A percentile compares a stretch with the other conserved stretches of the same genome.
Evolutionary conservation across 2,329 filamentous ascomycete genomes (phyloP).

Genomic region (Leptographium flavum): DNA sequence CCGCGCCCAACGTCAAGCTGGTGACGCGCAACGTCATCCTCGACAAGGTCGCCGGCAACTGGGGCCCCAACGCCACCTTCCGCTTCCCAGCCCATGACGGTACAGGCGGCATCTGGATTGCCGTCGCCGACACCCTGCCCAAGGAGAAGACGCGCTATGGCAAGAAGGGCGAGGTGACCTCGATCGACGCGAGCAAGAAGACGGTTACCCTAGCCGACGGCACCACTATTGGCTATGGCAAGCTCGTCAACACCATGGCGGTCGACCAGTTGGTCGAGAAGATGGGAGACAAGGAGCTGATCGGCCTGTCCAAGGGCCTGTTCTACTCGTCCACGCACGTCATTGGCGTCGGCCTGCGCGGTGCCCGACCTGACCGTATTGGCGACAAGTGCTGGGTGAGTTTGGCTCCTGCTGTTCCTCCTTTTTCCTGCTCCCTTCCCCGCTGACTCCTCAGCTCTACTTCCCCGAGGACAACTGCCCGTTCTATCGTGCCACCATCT

Average conservation of each 20-base stretch:
- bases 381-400: conserved; percentile 96
- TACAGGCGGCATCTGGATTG: conserved; percentile 98
- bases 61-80: conserved; percentile 98
- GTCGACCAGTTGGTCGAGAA: conserved; percentile 77
- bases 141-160: conserved; percentile 87
- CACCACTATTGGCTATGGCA: conserved; percentile 78
- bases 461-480: conserved; percentile 98
- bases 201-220: conserved; percentile 70
- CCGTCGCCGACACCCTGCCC: conserved; percentile 83
- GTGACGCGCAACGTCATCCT: conserved; percentile 91
- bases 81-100: conserved; percentile 91
- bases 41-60: conserved; percentile 90
- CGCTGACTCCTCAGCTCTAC: conserved; percentile 51
- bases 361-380: conserved; percentile 82
- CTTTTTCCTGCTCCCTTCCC: neutral
- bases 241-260: conserved; percentile 91
- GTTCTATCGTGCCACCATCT: conserved; percentile 99
- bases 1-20: conserved; percentile 86
- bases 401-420: neutral
- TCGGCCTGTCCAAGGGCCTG: conserved; percentile 72
- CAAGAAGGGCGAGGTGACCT: conserved; percentile 67
- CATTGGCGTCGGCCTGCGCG: conserved; percentile 88
- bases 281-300: conserved; percentile 78
- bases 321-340: conserved; percentile 98
- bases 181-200: conserved; percentile 78